These are phyloP conservation scores for Francoa sonchifolia DNA, from an alignment of 441 rosid genomes.

Conservation along the genomic window DNA sequence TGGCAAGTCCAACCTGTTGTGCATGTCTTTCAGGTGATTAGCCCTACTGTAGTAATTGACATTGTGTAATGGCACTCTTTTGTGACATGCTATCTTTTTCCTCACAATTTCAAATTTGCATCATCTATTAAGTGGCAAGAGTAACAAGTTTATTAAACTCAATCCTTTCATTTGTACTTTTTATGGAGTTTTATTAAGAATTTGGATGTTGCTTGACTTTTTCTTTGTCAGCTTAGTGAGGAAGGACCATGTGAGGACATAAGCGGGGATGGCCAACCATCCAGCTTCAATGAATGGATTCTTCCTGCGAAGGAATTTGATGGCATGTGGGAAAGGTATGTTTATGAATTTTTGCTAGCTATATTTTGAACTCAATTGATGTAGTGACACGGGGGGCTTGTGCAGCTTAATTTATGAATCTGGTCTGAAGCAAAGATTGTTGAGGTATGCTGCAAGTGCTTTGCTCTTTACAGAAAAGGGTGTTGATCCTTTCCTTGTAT, in stretches of 20 bases:
- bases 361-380: constrained; percentile 1
- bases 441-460: constrained; percentile 86
- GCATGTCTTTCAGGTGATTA: constrained; percentile 85
- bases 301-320: constrained; percentile 96
- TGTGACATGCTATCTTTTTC: no score
- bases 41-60: not conserved
- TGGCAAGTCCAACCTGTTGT: constrained; percentile 92
- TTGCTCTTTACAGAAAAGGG: constrained; percentile 84
- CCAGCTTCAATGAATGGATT: constrained; percentile 93
- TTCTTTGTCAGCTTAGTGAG: constrained; percentile 57
- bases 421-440: constrained; percentile 80
- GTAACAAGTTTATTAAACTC: no score
- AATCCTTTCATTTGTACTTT: no score
- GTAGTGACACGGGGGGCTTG: constrained; percentile 9
- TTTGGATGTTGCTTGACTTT: constrained; percentile 3
- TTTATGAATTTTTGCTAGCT: constrained; percentile 4
- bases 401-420: constrained; percentile 87
- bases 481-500: constrained; percentile 75
- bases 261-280: constrained; percentile 62
- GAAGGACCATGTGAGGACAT: constrained; percentile 93
- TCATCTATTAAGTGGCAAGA: no score
- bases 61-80: not conserved
- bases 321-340: constrained; percentile 98
- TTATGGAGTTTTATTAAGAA: no score
- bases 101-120: no score